Evolutionary conservation across 1,284 basidiomycete species (phyloP), one percentile per base, ranked within the genome.

Genomic region (Clitocybe nebularis): DNA sequence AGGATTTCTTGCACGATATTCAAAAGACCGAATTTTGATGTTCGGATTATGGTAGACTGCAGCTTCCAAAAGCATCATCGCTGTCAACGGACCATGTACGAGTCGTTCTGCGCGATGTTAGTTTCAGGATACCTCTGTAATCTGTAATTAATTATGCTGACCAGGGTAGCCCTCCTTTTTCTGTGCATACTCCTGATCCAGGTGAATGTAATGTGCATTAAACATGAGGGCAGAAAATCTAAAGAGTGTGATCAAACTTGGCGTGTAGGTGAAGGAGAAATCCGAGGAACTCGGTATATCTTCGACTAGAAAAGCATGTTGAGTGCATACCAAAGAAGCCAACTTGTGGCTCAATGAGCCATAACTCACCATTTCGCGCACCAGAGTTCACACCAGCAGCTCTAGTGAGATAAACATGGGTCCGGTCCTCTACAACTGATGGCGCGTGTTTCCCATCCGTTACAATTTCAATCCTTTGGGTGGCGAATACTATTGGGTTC

Each of bases 161-260:
- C 85, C 85, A 52, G 79, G 74, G 53, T 89, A 87, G 7, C 85
- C 84, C 62, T 92, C 85, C n/a, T 68, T 70, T 16, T 66, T 59
- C 36, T 73, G 75, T 9, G 85, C 77, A 56, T 83, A 89, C 19
- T 81, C 76, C 48, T 76, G 77, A 63, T 89, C 82, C 8, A 87
- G 68, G 58, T 89, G 85, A 49, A 89, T 84, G 46, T 77, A 69
- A 52, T 89, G 84, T 6, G 76, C 80, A 50, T 89, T 87, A 64
- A 87, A 90, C 45, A 83, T 92, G 25, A 92, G 67, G 10, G 89
- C 87, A 7, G 87, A 90, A 66, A 86, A 93, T 7, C 88, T 79
- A 68, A 92, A 92, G 16, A 92, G 69, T 1, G 84, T 88, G 4
- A 81, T 80, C 24, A 79, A 61, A 14, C 75, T 79, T 7, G 89